A percentile compares a stretch with the other conserved stretches of the same genome.
Evolutionary conservation across 129 eudicot species (phyloP).

Genomic region (Saposhnikovia divaricata): DNA sequence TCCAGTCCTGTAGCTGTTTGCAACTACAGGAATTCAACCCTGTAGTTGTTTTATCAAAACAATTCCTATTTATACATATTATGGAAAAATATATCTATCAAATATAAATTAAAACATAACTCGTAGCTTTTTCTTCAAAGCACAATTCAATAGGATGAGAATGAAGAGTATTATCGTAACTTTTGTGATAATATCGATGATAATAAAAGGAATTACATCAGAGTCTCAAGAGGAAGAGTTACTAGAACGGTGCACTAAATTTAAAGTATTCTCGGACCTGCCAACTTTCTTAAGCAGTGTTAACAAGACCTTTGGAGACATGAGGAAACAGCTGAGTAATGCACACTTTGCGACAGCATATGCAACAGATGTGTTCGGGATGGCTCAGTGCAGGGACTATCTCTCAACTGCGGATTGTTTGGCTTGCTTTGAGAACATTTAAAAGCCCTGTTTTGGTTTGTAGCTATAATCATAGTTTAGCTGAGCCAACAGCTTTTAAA

Average conservation of each 20-base stretch:
- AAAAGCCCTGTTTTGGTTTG: too few species aligned
- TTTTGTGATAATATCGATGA: not conserved
- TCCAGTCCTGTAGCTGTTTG: too few species aligned
- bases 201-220: not conserved
- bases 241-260: not conserved
- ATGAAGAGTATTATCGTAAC: not conserved
- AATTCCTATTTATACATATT: too few species aligned
- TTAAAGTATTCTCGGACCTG: not conserved
- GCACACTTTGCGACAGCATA: not conserved
- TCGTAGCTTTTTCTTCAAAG: not conserved
- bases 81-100: too few species aligned
- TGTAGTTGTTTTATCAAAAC: too few species aligned
- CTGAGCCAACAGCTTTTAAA: too few species aligned
- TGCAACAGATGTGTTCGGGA: slow-evolving; percentile 1
- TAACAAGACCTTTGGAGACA: not conserved
- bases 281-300: not conserved
- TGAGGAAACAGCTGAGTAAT: not conserved
- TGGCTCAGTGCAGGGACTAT: slow-evolving; percentile 1
- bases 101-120: too few species aligned
- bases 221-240: not conserved
- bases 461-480: too few species aligned
- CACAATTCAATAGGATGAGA: not conserved
- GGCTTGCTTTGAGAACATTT: not conserved
- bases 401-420: not conserved
- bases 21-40: too few species aligned